A percentile compares a stretch with the other conserved stretches of the same genome.
These are phyloP conservation scores for Silybum marianum DNA, from an alignment of 129 eudicot genomes.

Conservation along the genomic window DNA sequence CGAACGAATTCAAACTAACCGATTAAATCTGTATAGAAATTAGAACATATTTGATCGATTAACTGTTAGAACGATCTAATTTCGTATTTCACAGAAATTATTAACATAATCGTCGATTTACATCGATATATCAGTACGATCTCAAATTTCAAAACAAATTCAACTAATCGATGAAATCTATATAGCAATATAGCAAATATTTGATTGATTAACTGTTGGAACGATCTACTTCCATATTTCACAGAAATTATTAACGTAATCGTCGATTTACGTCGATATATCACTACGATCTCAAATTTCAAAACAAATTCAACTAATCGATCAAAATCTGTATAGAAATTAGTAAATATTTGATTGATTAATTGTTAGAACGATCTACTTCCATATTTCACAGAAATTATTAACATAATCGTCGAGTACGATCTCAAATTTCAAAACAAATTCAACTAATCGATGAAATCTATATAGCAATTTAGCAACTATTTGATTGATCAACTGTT, in stretches of 20 bases:
- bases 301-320: background rate
- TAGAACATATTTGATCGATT: background rate
- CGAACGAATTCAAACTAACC: background rate
- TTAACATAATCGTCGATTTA: background rate
- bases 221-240: background rate
- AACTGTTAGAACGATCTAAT: background rate
- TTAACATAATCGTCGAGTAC: background rate
- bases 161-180: conserved; percentile 6
- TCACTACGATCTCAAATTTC: background rate
- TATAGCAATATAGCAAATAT: background rate
- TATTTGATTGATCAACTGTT: conserved; percentile 1
- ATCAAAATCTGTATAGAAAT: background rate
- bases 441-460: conserved; percentile 10
- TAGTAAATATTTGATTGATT: background rate
- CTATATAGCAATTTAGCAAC: background rate
- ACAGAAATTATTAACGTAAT: background rate
- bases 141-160: background rate
- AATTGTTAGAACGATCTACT: background rate
- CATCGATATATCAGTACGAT: background rate
- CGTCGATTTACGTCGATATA: too few relatives aligned
- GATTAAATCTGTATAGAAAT: background rate
- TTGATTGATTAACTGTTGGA: conserved; percentile 3
- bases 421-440: background rate
- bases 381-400: background rate
- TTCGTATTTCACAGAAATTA: background rate